Conservation (phyloP, 805 yeast genomes). For the Yamadazyma laniorum region DNA sequence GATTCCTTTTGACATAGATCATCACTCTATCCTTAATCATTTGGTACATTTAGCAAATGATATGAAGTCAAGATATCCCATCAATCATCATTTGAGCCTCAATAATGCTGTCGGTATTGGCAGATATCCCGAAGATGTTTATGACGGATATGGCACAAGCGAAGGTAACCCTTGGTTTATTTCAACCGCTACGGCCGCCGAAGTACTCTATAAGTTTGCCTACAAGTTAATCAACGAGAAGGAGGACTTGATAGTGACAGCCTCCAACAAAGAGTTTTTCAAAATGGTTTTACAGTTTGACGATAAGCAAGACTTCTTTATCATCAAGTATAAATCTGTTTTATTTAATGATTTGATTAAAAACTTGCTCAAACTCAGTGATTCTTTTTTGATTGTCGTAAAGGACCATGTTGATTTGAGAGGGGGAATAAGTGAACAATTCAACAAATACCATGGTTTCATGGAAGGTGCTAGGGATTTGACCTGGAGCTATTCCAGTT, state of each 20-base stretch:
- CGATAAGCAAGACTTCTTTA: constrained; percentile 14
- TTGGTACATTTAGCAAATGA: constrained; percentile 59
- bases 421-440: constrained; percentile 86
- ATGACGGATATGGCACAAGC: constrained; percentile 67
- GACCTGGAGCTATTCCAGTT: constrained; percentile 88
- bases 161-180: constrained; percentile 96
- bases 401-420: constrained; percentile 58
- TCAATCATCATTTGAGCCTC: constrained; percentile 49
- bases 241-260: constrained; percentile 44
- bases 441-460: constrained; percentile 74
- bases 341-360: constrained; percentile 47
- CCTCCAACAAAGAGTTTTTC: constrained; percentile 28
- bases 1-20: constrained; percentile 64
- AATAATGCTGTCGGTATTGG: constrained; percentile 68
- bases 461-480: constrained; percentile 85
- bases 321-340: constrained; percentile 36
- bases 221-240: constrained; percentile 38
- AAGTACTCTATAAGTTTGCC: constrained; percentile 56
- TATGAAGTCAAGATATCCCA: constrained; percentile 75
- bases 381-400: constrained; percentile 61
- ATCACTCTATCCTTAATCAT: constrained; percentile 59
- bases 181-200: constrained; percentile 68
- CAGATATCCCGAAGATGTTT: constrained; percentile 88
- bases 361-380: constrained; percentile 55
- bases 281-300: constrained; percentile 26